phyloP scores from a whole-genome alignment of 306 rosid genomes.

The Medicago arabica region DNA sequence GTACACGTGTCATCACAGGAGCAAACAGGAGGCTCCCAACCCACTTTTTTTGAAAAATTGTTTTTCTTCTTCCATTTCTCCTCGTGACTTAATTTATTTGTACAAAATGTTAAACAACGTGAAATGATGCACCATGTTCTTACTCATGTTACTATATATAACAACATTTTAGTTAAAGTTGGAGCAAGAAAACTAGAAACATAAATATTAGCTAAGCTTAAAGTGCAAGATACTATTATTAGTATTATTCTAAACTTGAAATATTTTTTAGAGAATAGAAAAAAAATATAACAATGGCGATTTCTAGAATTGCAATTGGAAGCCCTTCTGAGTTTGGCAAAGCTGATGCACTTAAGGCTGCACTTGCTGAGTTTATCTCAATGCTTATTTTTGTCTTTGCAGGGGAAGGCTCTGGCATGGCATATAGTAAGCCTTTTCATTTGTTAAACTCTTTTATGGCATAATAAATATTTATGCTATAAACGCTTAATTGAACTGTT shows the following conservation, averaged over 20 bases:
- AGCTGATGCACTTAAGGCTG: conserved; percentile 62
- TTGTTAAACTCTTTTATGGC: no score
- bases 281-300: conserved; percentile 51
- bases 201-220: conserved; percentile 12
- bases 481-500: no score
- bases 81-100: conserved; percentile 19
- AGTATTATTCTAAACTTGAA: conserved; percentile 12
- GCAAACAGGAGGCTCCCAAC: conserved; percentile 57
- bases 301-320: conserved; percentile 64
- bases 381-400: conserved; percentile 82
- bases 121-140: conserved; percentile 6
- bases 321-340: conserved; percentile 55
- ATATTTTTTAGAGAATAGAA: no score
- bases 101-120: not conserved
- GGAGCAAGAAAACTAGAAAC: not conserved
- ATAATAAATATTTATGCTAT: no score
- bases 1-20: conserved; percentile 58
- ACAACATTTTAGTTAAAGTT: not conserved
- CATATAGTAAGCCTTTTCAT: conserved; percentile 50
- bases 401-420: conserved; percentile 80
- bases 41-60: conserved; percentile 4
- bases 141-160: conserved; percentile 41
- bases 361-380: conserved; percentile 76
- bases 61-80: conserved; percentile 42
- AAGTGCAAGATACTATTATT: not conserved